These are phyloP conservation scores for Biscogniauxia mediterranea DNA, from an alignment of 2,329 filamentous ascomycete species.

Conservation along the genomic window DNA sequence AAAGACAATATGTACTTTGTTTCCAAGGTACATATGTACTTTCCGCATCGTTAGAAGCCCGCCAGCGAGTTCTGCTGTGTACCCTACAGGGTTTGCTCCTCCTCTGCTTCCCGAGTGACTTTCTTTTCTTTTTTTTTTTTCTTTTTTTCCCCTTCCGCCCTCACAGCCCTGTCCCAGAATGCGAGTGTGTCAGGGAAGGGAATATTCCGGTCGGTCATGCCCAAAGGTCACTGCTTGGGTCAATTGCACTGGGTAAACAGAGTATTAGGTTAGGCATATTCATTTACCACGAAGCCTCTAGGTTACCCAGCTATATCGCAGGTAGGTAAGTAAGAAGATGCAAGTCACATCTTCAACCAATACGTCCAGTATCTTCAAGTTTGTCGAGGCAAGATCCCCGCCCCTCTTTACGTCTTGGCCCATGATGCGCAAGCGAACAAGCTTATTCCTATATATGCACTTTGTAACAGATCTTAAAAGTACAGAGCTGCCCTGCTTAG, in stretches of 20 bases:
- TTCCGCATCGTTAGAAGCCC: background rate
- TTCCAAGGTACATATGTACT: background rate
- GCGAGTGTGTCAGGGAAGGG: constrained; percentile 14
- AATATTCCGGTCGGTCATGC: constrained; percentile 21
- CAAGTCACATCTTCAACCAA: too few relatives aligned
- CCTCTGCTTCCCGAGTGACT: background rate
- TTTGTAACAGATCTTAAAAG: background rate
- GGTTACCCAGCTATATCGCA: background rate
- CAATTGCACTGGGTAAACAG: constrained; percentile 7
- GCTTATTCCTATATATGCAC: background rate
- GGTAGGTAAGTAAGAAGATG: too few relatives aligned
- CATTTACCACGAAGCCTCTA: constrained; percentile 1
- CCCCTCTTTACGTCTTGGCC: background rate
- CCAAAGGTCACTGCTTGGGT: constrained; percentile 14
- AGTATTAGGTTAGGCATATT: constrained; percentile 4
- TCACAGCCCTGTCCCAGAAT: constrained; percentile 29
- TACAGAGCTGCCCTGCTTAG: background rate
- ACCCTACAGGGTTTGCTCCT: background rate
- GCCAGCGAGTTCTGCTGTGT: background rate
- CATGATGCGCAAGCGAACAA: background rate
- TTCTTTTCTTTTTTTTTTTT: constrained; percentile 7
- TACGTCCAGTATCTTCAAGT: background rate
- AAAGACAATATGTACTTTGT: background rate
- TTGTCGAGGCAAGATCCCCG: background rate
- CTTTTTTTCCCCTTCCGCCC: constrained; percentile 21